Base-by-base conservation (phyloP, 2,329 filamentous ascomycete species). In the Fusarium tricinctum region DNA sequence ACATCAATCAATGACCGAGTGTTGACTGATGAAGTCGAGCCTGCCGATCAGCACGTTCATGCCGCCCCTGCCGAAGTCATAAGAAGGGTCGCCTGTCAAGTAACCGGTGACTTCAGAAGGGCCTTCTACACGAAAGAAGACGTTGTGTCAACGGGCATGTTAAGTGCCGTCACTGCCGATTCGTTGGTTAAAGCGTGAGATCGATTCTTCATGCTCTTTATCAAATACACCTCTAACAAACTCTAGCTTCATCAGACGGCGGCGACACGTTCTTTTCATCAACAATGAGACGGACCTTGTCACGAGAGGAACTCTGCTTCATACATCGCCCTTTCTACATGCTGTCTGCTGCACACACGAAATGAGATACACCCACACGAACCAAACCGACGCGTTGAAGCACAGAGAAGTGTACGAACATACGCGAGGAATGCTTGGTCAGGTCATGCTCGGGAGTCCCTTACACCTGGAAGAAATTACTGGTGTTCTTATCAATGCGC, bases 391-490 rank as follows among this genome's bases (percentile, higher is more conserved):
- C 22, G 62, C 60, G 3, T 47, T 57, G 35, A 60, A 68, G 8
- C 79, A 81, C 51, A 74, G 77, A n/a, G 73, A 77, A 39, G 74
- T 81, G 1, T 81, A 81, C 43, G 79, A 81, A 35, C 79, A 80
- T 61, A 77, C 81, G 17, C 74, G 79, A 9, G 53, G 76, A 14
- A 78, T 74, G 26, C 74, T 82, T 6, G 80, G 80, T 3, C 78
- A 81, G 56, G 77, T 79, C 19, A 71, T 81, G 20, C 68, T 81
- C 3, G 76, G 76, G 14, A 81, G 78, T 32, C 80, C 79, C 6
- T 52, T 82, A n/a, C 77, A 76, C 20, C 67, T 81, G 17, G 79
- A 81, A 49, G 80, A 82, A 55, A 77, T 82, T 22, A 80, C 78
- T 33, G 80, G 78, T 4, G 71, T 81, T 48, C 72, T 81, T 17